A percentile compares a stretch with the other conserved stretches of the same genome.
Evolutionary conservation across 2,329 filamentous ascomycete genomes (phyloP).

Genomic region (Colletotrichum chrysophilum): DNA sequence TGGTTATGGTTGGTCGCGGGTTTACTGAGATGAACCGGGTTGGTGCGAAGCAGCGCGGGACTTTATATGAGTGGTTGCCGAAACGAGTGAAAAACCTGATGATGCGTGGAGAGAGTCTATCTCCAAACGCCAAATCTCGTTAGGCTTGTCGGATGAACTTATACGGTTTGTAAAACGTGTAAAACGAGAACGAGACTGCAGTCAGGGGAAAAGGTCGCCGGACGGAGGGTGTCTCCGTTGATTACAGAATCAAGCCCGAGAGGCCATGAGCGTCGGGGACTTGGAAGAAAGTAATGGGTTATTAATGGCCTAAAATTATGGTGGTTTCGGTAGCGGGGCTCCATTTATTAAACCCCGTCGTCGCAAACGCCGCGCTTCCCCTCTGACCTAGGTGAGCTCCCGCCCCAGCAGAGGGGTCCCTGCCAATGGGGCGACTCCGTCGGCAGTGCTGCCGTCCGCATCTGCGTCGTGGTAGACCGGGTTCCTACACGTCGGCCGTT

Average conservation of each 20-base stretch:
- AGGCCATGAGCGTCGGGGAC: not conserved
- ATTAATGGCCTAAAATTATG: not conserved
- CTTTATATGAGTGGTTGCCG: not conserved
- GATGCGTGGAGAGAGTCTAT: not conserved
- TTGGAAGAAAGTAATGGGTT: not conserved
- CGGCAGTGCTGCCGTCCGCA: not conserved
- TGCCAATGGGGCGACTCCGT: not conserved
- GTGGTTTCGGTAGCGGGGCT: constrained; percentile 16
- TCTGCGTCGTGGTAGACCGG: not conserved
- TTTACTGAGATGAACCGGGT: not conserved
- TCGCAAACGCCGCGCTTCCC: not conserved
- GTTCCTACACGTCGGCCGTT: not conserved
- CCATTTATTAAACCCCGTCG: not conserved
- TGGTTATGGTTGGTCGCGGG: not conserved
- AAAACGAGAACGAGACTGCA: not conserved
- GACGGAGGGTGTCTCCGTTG: not conserved
- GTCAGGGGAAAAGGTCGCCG: not conserved
- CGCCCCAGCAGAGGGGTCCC: not conserved
- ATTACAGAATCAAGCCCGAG: not conserved
- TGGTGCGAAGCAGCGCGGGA: not conserved
- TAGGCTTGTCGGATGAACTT: not conserved
- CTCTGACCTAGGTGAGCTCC: not conserved
- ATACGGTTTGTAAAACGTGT: not conserved
- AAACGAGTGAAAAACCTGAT: not conserved
- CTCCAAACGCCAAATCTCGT: not conserved